A percentile compares a stretch with the other conserved stretches of the same genome.
These are phyloP conservation scores for Wickerhamiella qilinensis DNA, from an alignment of 805 yeast species.

Conservation along the genomic window DNA sequence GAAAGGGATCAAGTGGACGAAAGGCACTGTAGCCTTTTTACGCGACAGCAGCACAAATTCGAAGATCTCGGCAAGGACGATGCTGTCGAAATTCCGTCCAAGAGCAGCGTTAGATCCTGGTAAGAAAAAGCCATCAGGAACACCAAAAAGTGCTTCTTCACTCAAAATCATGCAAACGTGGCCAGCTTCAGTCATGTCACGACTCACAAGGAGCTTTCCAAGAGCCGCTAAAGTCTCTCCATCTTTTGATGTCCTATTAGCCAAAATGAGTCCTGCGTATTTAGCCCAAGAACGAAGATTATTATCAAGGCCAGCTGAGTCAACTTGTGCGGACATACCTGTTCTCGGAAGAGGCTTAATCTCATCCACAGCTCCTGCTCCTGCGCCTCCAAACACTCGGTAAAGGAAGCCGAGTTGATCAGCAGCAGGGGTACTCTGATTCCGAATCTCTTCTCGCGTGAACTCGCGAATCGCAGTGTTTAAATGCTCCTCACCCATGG, in stretches of 20 bases:
- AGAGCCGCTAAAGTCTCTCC: constrained; percentile 20
- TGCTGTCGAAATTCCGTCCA: constrained; percentile 32
- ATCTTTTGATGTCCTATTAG: constrained; percentile 18
- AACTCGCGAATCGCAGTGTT: constrained; percentile 41
- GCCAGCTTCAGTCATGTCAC: constrained; percentile 27
- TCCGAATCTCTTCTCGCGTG: constrained; percentile 30
- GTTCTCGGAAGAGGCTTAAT: constrained; percentile 23
- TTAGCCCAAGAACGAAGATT: constrained; percentile 19
- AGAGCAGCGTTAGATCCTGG: constrained; percentile 15
- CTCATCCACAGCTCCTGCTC: constrained; percentile 35
- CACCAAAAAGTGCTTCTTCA: constrained; percentile 18
- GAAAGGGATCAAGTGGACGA: constrained; percentile 39
- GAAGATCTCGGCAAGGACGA: constrained; percentile 51
- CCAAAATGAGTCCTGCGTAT: constrained; percentile 17
- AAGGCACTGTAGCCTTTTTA: constrained; percentile 12
- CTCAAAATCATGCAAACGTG: constrained; percentile 24
- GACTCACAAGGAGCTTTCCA: constrained; percentile 23
- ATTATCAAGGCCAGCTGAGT: constrained; percentile 6
- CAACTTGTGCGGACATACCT: constrained; percentile 7
- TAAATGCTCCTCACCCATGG: constrained; percentile 49
- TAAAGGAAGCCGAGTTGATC: constrained; percentile 38
- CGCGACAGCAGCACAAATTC: constrained; percentile 32
- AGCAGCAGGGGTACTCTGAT: constrained; percentile 22
- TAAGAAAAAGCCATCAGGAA: constrained; percentile 7
- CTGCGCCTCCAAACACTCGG: constrained; percentile 48